These are phyloP conservation scores for Epichloe sibirici DNA, from an alignment of 2,329 filamentous ascomycete species.

Conservation along the genomic window DNA sequence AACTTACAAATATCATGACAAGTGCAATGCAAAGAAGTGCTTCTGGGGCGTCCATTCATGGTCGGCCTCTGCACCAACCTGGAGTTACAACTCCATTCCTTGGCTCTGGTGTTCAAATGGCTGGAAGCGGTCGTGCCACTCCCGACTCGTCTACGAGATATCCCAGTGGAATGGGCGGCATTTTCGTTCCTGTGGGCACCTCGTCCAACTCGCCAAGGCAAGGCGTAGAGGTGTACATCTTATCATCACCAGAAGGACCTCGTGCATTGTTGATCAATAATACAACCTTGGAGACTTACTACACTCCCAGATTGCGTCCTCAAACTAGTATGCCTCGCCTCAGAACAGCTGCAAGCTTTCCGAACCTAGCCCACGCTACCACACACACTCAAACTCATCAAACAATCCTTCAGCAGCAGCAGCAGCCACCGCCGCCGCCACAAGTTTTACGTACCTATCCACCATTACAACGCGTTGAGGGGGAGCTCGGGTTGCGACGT, in stretches of 20 bases:
- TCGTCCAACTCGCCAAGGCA: conserved; percentile 15
- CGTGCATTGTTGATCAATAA: conserved; percentile 44
- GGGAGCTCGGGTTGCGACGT: no score
- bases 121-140: conserved; percentile 34
- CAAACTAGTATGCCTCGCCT: conserved; percentile 18
- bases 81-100: conserved; percentile 31
- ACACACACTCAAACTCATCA: neutral
- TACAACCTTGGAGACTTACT: conserved; percentile 36
- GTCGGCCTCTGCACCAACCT: conserved; percentile 21
- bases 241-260: conserved; percentile 48
- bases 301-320: conserved; percentile 28
- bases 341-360: conserved; percentile 10
- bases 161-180: conserved; percentile 16
- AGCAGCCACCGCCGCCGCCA: conserved; percentile 8
- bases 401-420: conserved; percentile 9
- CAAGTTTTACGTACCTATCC: conserved; percentile 9
- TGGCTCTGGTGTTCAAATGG: conserved; percentile 22
- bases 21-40: conserved; percentile 40
- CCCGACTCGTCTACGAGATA: conserved; percentile 29
- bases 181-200: conserved; percentile 9
- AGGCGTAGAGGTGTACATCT: conserved; percentile 43
- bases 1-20: conserved; percentile 34
- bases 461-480: conserved; percentile 1
- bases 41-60: conserved; percentile 31
- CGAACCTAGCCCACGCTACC: conserved; percentile 4